These are phyloP conservation scores for Cyberlindnera euphorbiiphila DNA, from an alignment of 805 yeast genomes.

Conservation along the genomic window DNA sequence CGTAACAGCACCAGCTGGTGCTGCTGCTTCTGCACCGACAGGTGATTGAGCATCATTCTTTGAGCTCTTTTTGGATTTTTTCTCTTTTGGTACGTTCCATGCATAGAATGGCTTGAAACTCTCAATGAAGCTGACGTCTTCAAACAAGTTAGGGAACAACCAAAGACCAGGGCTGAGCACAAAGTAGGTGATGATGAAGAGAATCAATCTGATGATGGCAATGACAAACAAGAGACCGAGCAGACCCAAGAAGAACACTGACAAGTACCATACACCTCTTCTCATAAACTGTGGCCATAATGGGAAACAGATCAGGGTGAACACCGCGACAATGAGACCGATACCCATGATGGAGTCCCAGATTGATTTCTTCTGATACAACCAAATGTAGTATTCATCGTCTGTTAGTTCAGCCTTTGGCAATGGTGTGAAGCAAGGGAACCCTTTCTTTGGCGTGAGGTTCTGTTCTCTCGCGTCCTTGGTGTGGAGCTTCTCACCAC, in stretches of 20 bases:
- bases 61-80: conserved; percentile 21
- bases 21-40: conserved; percentile 4
- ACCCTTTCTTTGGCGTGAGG: conserved; percentile 56
- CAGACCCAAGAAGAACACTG: conserved; percentile 70
- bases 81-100: conserved; percentile 31
- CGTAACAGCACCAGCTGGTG: conserved; percentile 11
- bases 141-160: conserved; percentile 95
- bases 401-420: conserved; percentile 57
- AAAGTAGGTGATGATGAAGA: conserved; percentile 58
- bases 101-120: conserved; percentile 86
- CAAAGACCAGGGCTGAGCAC: conserved; percentile 75
- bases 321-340: conserved; percentile 53
- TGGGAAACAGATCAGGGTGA: conserved; percentile 78
- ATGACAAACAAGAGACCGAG: conserved; percentile 70
- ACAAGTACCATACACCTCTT: conserved; percentile 84
- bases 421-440: conserved; percentile 55
- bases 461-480: conserved; percentile 59
- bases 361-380: conserved; percentile 60
- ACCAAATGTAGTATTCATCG: conserved; percentile 81
- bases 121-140: conserved; percentile 89
- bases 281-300: conserved; percentile 93
- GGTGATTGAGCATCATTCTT: conserved; percentile 5
- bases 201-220: conserved; percentile 74
- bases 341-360: conserved; percentile 37
- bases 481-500: conserved; percentile 70